Conservation (phyloP, 345 rosid species). For the Acer negundo region DNA sequence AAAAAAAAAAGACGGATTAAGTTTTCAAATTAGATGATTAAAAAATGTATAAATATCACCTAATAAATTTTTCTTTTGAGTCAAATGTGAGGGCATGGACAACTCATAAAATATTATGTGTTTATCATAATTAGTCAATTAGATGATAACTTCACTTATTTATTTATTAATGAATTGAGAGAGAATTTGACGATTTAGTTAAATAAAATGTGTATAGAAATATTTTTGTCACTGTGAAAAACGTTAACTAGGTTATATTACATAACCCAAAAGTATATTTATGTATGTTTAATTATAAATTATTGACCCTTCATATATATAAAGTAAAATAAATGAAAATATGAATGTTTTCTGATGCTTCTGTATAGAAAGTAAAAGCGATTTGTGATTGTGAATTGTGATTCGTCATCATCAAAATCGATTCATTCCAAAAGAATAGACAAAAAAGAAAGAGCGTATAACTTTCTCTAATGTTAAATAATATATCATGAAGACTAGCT, state of each 20-base stretch:
- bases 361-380: background rate
- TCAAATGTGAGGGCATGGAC: background rate
- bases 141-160: background rate
- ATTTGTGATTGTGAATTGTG: background rate
- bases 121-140: background rate
- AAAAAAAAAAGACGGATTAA: too few relatives aligned
- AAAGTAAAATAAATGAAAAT: background rate
- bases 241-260: too few relatives aligned
- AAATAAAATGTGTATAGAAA: background rate
- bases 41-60: background rate
- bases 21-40: too few relatives aligned
- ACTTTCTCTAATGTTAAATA: background rate
- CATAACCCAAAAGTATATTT: background rate
- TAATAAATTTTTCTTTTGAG: background rate
- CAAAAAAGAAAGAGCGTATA: conserved; percentile 19
- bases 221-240: background rate
- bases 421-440: conserved; percentile 27
- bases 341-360: background rate
- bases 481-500: conserved; percentile 8
- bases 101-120: background rate
- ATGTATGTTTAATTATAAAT: background rate
- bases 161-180: background rate
- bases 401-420: background rate
- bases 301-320: too few relatives aligned
- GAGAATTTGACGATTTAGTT: background rate